Conservation (phyloP, 345 rosid species). For the Cardiospermum halicacabum region DNA sequence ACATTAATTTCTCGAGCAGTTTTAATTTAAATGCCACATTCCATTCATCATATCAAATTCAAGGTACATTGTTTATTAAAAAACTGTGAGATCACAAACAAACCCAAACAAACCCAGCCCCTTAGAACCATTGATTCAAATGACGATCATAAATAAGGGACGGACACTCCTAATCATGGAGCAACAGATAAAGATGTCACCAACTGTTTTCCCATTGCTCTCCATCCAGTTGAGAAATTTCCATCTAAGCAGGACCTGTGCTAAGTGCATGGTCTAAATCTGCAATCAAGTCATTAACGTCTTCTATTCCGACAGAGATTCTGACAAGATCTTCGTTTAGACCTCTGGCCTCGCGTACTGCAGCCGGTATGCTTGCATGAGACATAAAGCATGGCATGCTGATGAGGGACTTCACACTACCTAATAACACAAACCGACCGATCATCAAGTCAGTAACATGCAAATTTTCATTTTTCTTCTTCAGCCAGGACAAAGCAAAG, state of each 20-base stretch:
- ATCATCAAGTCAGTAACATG: not conserved
- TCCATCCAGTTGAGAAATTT: not conserved
- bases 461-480: not conserved
- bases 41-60: too few species aligned
- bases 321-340: slow-evolving; percentile 86
- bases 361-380: slow-evolving; percentile 85
- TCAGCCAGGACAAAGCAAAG: not conserved
- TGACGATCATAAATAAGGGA: too few species aligned
- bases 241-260: slow-evolving; percentile 46
- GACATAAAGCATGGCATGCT: slow-evolving; percentile 99
- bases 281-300: slow-evolving; percentile 78
- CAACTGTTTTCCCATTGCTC: not conserved
- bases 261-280: slow-evolving; percentile 74
- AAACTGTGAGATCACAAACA: too few species aligned
- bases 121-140: too few species aligned
- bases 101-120: too few species aligned
- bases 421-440: slow-evolving; percentile 24
- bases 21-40: too few species aligned
- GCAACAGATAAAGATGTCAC: not conserved
- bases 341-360: slow-evolving; percentile 86
- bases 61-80: too few species aligned
- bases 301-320: slow-evolving; percentile 89
- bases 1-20: too few species aligned
- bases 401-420: slow-evolving; percentile 93
- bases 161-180: not conserved